Evolutionary conservation across 139 green algal genomes (phyloP).

Genomic region (Limnomonas spitsbergensis): DNA sequence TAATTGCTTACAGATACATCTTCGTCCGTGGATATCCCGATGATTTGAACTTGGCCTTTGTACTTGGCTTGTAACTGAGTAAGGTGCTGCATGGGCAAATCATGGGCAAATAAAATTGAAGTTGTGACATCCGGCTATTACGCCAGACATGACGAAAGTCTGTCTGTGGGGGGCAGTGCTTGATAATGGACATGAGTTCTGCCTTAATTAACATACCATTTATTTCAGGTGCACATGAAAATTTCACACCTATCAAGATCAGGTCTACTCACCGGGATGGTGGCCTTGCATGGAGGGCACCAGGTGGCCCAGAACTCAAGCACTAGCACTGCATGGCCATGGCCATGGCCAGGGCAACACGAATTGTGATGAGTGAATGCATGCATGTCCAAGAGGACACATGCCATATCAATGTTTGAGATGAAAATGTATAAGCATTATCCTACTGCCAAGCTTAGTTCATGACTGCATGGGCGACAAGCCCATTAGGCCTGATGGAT

Average conservation of each 20-base stretch:
- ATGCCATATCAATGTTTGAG: not conserved
- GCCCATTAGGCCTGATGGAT: not conserved
- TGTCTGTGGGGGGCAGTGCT: too few species aligned
- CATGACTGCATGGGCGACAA: not conserved
- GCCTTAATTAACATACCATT: too few species aligned
- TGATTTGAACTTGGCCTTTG: constrained; percentile 18
- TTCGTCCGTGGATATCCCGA: constrained; percentile 30
- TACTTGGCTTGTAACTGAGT: constrained; percentile 34
- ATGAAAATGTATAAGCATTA: too few species aligned
- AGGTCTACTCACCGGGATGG: constrained; percentile 28
- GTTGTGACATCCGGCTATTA: too few species aligned
- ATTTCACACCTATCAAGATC: too few species aligned
- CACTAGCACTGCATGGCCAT: constrained; percentile 21
- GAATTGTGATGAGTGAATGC: too few species aligned
- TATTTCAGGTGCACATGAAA: too few species aligned
- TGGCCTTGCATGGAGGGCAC: constrained; percentile 31
- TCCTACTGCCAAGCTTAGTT: too few species aligned
- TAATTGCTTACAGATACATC: constrained; percentile 14
- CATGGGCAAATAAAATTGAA: too few species aligned
- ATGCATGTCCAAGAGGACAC: not conserved
- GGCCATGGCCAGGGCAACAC: too few species aligned
- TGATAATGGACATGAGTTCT: too few species aligned
- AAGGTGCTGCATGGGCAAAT: constrained; percentile 34
- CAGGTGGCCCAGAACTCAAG: constrained; percentile 41
- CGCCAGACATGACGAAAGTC: too few species aligned